These are phyloP conservation scores for Venturia carpophila DNA, from an alignment of 2,329 filamentous ascomycete species.

Conservation along the genomic window DNA sequence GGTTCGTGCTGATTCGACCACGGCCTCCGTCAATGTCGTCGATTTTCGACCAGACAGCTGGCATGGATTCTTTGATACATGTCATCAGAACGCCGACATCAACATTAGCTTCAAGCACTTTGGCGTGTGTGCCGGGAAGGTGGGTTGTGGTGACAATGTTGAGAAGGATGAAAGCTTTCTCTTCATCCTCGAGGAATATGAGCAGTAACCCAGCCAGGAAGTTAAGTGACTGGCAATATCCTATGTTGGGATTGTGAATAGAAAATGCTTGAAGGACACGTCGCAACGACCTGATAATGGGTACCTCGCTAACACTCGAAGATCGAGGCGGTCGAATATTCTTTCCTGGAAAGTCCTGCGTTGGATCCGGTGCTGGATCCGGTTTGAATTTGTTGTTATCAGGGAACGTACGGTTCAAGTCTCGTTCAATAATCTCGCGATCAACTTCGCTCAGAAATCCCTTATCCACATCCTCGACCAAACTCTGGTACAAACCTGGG, in stretches of 20 bases:
- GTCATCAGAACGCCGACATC: conserved; percentile 92
- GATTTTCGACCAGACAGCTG: conserved; percentile 79
- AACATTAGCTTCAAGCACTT: conserved; percentile 85
- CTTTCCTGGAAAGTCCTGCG: conserved; percentile 18
- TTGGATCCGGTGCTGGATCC: conserved; percentile 26
- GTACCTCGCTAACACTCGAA: conserved; percentile 10
- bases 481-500: conserved; percentile 63
- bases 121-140: conserved; percentile 84
- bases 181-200: conserved; percentile 72
- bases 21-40: conserved; percentile 58
- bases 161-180: conserved; percentile 86
- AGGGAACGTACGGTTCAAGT: conserved; percentile 87
- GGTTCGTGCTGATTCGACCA: conserved; percentile 33
- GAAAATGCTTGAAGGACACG: conserved; percentile 84
- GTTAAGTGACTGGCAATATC: conserved; percentile 93
- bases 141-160: conserved; percentile 86
- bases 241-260: conserved; percentile 81
- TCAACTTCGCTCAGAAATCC: conserved; percentile 61
- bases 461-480: conserved; percentile 50
- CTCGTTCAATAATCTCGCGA: conserved; percentile 84
- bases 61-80: conserved; percentile 72
- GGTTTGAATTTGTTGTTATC: conserved; percentile 90
- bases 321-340: conserved; percentile 21
- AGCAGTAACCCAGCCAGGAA: conserved; percentile 86
- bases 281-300: conserved; percentile 62